Evolutionary conservation across 768 basidiomycete species (phyloP).

Genomic region (Pleurotus pulmonarius): DNA sequence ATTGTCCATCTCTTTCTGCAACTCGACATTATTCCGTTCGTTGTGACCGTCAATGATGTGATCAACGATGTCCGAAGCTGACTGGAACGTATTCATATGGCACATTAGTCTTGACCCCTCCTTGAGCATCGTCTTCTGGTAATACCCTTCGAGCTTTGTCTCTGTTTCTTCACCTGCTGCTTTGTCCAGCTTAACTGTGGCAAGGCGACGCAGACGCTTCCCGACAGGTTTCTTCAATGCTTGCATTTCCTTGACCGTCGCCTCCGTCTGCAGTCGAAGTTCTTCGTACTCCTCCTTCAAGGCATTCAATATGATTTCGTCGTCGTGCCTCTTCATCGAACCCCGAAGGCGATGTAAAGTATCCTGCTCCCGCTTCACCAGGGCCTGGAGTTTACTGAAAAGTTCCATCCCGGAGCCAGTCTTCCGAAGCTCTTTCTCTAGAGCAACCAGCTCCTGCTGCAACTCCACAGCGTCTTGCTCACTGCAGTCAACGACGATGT

Average conservation of each 20-base stretch:
- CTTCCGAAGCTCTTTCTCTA: conserved; percentile 26
- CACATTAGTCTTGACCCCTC: too few species aligned
- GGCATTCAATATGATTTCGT: neutral
- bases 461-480: conserved; percentile 11
- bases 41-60: too few species aligned
- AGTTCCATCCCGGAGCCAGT: conserved; percentile 21
- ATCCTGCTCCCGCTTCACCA: conserved; percentile 10
- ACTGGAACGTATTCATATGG: too few species aligned
- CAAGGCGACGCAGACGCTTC: conserved; percentile 7
- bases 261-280: conserved; percentile 4
- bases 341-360: conserved; percentile 5
- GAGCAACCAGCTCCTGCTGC: conserved; percentile 18
- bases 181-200: too few species aligned
- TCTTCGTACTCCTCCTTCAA: conserved; percentile 10
- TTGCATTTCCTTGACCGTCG: conserved; percentile 8
- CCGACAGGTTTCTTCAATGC: conserved; percentile 6
- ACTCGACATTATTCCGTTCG: too few species aligned
- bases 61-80: too few species aligned
- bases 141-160: too few species aligned
- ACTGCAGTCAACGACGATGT: conserved; percentile 20
- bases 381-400: conserved; percentile 9
- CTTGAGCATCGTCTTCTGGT: too few species aligned
- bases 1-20: too few species aligned
- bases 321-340: conserved; percentile 1
- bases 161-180: too few species aligned